These are phyloP conservation scores for Apostasia shenzhenica DNA, from an alignment of 106 monocot genomes.

Conservation along the genomic window DNA sequence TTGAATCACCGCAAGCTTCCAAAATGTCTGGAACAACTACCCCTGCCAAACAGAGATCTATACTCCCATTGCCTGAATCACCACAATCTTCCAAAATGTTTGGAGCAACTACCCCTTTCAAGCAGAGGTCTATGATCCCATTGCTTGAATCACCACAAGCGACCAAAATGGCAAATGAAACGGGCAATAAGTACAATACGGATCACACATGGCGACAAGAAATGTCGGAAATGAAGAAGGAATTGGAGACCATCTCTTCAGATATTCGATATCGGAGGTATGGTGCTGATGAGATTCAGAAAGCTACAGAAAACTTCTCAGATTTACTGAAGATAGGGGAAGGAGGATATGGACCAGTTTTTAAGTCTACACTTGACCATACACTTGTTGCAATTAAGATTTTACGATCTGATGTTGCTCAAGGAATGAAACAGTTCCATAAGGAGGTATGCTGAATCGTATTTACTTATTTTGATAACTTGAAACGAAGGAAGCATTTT, in stretches of 20 bases:
- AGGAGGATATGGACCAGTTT: conserved; percentile 88
- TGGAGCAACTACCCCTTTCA: not conserved
- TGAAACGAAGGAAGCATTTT: no score
- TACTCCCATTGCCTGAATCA: conserved; percentile 1
- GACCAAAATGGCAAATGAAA: not conserved
- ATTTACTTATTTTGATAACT: not conserved
- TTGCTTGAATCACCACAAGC: not conserved
- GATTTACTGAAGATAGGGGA: conserved; percentile 45
- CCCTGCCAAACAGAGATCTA: not conserved
- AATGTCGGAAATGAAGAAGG: conserved; percentile 4
- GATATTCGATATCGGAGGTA: conserved; percentile 30
- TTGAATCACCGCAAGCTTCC: not conserved
- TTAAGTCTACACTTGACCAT: conserved; percentile 54
- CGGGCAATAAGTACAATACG: not conserved
- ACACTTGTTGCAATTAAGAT: conserved; percentile 69
- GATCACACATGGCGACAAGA: conserved; percentile 3
- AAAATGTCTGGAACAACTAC: not conserved
- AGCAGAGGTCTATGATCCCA: not conserved
- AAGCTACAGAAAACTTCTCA: conserved; percentile 42
- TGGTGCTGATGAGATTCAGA: conserved; percentile 36
- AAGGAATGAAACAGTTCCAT: conserved; percentile 72
- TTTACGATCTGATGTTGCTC: conserved; percentile 53
- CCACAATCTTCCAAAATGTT: not conserved
- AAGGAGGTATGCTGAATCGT: conserved; percentile 44
- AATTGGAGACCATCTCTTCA: conserved; percentile 9